Evolutionary conservation across 305 asterid species (phyloP).

Genomic region (Striga hermonthica): DNA sequence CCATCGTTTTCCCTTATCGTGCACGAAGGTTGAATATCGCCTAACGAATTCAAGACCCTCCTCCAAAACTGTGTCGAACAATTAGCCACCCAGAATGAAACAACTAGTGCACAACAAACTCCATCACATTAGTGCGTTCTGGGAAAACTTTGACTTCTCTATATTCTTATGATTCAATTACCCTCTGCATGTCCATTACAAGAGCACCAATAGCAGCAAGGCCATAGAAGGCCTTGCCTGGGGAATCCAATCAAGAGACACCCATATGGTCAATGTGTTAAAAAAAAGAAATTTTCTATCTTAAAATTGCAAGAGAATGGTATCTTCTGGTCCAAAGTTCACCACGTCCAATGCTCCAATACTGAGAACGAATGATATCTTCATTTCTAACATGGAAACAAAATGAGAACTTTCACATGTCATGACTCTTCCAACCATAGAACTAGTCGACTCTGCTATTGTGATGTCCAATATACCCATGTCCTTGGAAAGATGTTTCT

Average conservation of each 20-base stretch:
- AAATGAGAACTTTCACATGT: constrained; percentile 84
- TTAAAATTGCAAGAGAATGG: constrained; percentile 67
- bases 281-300: constrained; percentile 59
- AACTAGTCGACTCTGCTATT: constrained; percentile 91
- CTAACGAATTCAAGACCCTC: no score
- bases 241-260: constrained; percentile 88
- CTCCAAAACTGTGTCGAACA: no score
- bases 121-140: constrained; percentile 72
- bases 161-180: constrained; percentile 48
- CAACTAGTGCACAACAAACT: constrained; percentile 81
- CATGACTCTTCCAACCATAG: constrained; percentile 89
- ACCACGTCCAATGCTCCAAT: constrained; percentile 96
- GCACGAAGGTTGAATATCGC: no score
- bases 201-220: constrained; percentile 75
- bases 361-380: constrained; percentile 82
- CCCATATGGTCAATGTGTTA: constrained; percentile 88
- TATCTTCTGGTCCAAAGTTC: constrained; percentile 77
- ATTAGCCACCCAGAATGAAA: constrained; percentile 76
- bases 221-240: constrained; percentile 68
- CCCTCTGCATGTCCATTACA: constrained; percentile 59
- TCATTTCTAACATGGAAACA: constrained; percentile 75
- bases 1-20: no score
- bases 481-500: no score
- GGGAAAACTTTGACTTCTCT: constrained; percentile 78
- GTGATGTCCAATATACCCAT: constrained; percentile 96